A percentile compares a stretch with the other conserved stretches of the same genome.
phyloP scores from a whole-genome alignment of 768 basidiomycete genomes.

The Auriscalpium vulgare region DNA sequence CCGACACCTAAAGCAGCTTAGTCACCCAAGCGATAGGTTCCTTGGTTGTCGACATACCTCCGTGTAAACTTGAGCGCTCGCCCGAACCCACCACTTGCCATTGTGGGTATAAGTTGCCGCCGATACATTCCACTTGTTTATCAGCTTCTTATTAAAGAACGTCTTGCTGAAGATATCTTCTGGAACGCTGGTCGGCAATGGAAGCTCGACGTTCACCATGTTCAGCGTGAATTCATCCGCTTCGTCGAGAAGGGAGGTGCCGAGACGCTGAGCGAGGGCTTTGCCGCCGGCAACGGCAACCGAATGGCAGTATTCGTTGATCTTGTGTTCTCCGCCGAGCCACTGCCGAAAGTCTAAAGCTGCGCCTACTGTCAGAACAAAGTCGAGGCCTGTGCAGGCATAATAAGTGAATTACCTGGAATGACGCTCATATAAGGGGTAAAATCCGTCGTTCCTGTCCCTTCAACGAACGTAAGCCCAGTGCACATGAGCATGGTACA shows the following conservation, averaged over 20 bases:
- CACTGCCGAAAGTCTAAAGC: constrained; percentile 67
- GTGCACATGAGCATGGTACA: neutral
- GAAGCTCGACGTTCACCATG: constrained; percentile 56
- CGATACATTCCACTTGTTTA: constrained; percentile 24
- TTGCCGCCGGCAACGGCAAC: constrained; percentile 64
- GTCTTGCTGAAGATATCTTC: constrained; percentile 12
- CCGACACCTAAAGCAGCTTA: constrained; percentile 14
- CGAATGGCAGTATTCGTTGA: constrained; percentile 60
- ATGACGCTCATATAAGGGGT: constrained; percentile 44
- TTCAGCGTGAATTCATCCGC: constrained; percentile 49
- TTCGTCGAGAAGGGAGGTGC: constrained; percentile 55
- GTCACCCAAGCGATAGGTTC: neutral
- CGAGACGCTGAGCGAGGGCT: constrained; percentile 48
- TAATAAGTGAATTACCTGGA: constrained; percentile 32
- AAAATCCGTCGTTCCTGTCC: constrained; percentile 58
- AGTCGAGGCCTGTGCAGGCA: neutral
- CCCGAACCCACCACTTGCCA: constrained; percentile 28
- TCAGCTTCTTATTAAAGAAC: constrained; percentile 17
- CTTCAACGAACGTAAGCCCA: constrained; percentile 23
- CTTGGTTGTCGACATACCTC: constrained; percentile 20
- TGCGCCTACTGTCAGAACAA: constrained; percentile 13
- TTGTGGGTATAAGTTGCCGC: constrained; percentile 22
- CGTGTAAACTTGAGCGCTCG: constrained; percentile 29
- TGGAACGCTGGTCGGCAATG: constrained; percentile 21
- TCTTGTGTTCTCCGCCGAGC: constrained; percentile 69